Evolutionary conservation across 2,329 filamentous ascomycete species (phyloP), one percentile per base, ranked within the genome.

Genomic region (Monosporascus sp.): DNA sequence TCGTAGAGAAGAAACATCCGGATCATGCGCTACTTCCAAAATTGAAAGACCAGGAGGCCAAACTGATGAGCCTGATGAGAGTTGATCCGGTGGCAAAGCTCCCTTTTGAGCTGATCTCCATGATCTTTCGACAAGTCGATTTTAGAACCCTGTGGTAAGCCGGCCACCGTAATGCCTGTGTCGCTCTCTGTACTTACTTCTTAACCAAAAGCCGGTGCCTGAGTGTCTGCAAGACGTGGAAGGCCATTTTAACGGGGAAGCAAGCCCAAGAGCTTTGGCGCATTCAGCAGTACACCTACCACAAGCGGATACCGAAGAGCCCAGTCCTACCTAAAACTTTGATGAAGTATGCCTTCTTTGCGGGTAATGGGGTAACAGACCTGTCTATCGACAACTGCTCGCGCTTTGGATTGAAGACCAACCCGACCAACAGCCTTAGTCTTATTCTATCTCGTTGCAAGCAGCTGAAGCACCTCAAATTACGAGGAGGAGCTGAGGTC

Each of bases 151-250:
- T 57, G 35, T 65, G 63, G 65, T 66, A 59, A 51, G 43, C 11
- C 8, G 9, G 25, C 22, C 41, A 11, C 8, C 11, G 17, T 44
- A 5, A 25, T 49, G 7, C 4, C 8, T 7, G 9, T 18, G 8
- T 4, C 1, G 8, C n/a, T 38, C 31, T 31, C 44, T 24, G 39
- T 41, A 17, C 39, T 47, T 50, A 52, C 37, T 53, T 11, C 43
- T n/a, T 14, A 11, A 15, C 14, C 3, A 35, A 49, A 25, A 66
- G 64, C 39, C 59, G 58, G n/a, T 62, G 59, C 27, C 45, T 65
- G 24, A 39, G 60, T 22, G 64, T 68, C 2, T 65, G 62, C 17
- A 65, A 60, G 24, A 49, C 50, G 27, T 68, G 66, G 65, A 63
- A 57, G 39, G 20, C 24, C 2, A 36, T 55, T 18, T 51, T 67